A percentile compares a stretch with the other conserved stretches of the same genome.
Conservation (phyloP, 208 protist species). For the Crithidia sp. region DNA sequence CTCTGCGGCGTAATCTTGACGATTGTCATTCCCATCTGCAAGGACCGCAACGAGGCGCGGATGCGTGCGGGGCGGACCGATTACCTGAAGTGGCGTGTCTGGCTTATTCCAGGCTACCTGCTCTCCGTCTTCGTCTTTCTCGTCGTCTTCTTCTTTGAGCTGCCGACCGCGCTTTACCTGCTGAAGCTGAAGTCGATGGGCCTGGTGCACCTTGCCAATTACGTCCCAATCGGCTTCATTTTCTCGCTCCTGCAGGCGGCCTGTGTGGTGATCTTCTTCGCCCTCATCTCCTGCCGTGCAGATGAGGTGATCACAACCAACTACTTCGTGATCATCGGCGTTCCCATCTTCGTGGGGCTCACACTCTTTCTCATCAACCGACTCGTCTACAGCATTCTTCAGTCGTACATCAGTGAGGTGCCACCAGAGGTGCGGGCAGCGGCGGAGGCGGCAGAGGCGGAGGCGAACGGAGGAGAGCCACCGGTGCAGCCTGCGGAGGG, state of each 20-base stretch:
- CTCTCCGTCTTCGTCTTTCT: slow-evolving; percentile 44
- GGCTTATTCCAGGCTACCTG: slow-evolving; percentile 71
- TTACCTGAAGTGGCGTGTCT: slow-evolving; percentile 65
- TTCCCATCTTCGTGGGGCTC: slow-evolving; percentile 53
- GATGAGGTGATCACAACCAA: slow-evolving; percentile 68
- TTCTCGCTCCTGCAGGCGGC: slow-evolving; percentile 37
- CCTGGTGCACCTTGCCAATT: slow-evolving; percentile 32
- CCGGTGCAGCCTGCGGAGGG: slow-evolving; percentile 1
- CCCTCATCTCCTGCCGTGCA: slow-evolving; percentile 68
- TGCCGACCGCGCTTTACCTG: slow-evolving; percentile 24
- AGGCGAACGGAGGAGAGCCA: slow-evolving; percentile 22
- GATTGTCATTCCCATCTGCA: slow-evolving; percentile 69
- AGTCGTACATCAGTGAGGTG: slow-evolving; percentile 21
- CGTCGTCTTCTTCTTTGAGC: slow-evolving; percentile 9
- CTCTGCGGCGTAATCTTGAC: slow-evolving; percentile 50
- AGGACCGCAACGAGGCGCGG: slow-evolving; percentile 60
- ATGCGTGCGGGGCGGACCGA: slow-evolving; percentile 31
- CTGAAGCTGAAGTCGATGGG: slow-evolving; percentile 30
- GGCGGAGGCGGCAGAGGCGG: slow-evolving; percentile 4
- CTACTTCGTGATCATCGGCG: slow-evolving; percentile 71
- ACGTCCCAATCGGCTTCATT: slow-evolving; percentile 38
- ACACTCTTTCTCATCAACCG: slow-evolving; percentile 44
- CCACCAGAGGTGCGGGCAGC: slow-evolving; percentile 21
- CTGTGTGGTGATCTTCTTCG: slow-evolving; percentile 51
- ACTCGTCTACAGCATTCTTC: slow-evolving; percentile 19